Evolutionary conservation across 176 grass and related monocot genomes (phyloP), one percentile per base, ranked within the genome.

Genomic region (Otatea glauca): DNA sequence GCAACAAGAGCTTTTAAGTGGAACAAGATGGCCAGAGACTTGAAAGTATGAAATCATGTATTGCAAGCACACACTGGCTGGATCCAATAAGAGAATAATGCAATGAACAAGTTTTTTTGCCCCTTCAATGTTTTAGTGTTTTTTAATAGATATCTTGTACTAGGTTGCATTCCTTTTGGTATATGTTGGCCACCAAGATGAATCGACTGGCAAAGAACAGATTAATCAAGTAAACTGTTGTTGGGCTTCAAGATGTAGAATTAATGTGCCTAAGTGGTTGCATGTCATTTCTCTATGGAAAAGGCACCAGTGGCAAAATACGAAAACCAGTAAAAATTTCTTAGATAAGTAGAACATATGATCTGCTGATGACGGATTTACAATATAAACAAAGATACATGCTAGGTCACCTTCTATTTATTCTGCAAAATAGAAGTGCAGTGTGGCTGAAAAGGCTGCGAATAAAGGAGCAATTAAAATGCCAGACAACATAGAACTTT

Each of bases 161-260:
- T 80, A 53, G 47, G 34, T 17, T 38, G 45, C 63, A 68, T 80
- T 17, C 78, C 38, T 68, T 54, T 37, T 38, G 29, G 34, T 38
- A 68, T 53, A 23, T 39, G 20, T 51, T 53, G 20, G 0, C 48
- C 12, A 24, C 63, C 50, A 32, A 50, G 29, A 39, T 6, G 45
- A 80, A 80, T 38, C 27, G 1, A 74, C 0, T 21, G 1, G 13
- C 11, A 39, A 62, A 48, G n/a, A 17, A 50, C 5, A 59, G 4
- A 49, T 78, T 59, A 17, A 25, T 56, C 37, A 42, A 58, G 80
- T 35, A 82, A 72, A 72, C 8, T 18, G 10, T 6, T 73, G 17
- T 37, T 35, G 68, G 1, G 8, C 3, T 59, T 47, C 81, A 62
- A n/a, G 68, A 62, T 15, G 34, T 59, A 49, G 43, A 25, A 35